Conservation (phyloP, 2,329 filamentous ascomycete species). For the Penicillium decumbens region DNA sequence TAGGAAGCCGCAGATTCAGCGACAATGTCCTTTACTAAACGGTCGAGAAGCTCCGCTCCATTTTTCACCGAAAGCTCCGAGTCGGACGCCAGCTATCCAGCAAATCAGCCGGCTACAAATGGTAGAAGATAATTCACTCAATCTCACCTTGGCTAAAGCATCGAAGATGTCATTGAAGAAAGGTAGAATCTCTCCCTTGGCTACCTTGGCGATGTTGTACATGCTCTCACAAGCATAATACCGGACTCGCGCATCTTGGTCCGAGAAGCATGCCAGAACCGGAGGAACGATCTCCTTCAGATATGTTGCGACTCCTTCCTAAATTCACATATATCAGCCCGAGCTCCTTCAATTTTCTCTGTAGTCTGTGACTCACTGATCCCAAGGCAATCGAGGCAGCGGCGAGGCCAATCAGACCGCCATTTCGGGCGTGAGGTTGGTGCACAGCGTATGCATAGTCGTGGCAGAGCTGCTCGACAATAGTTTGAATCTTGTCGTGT, state of each 20-base stretch:
- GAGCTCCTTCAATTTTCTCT: background rate
- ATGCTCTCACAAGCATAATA: slow-evolving; percentile 99
- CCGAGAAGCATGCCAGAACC: slow-evolving; percentile 93
- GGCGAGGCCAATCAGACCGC: slow-evolving; percentile 89
- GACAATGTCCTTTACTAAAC: slow-evolving; percentile 92
- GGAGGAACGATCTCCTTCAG: slow-evolving; percentile 92
- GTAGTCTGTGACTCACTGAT: slow-evolving; percentile 58
- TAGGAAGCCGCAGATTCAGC: slow-evolving; percentile 93
- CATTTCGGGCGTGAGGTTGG: slow-evolving; percentile 92
- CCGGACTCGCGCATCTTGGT: slow-evolving; percentile 92
- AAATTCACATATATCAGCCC: slow-evolving; percentile 8
- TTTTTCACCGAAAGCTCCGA: slow-evolving; percentile 97
- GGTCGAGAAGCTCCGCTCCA: slow-evolving; percentile 88
- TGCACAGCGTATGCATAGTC: slow-evolving; percentile 97
- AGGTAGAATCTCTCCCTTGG: slow-evolving; percentile 91
- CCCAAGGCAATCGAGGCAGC: slow-evolving; percentile 94
- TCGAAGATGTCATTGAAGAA: slow-evolving; percentile 99
- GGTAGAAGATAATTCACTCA: background rate
- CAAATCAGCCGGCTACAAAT: slow-evolving; percentile 1
- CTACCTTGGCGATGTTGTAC: slow-evolving; percentile 99
- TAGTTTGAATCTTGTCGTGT: slow-evolving; percentile 72
- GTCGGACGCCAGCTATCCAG: slow-evolving; percentile 78
- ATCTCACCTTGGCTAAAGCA: slow-evolving; percentile 80
- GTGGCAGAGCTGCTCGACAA: slow-evolving; percentile 93
- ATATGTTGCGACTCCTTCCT: slow-evolving; percentile 83